Conservation (phyloP, 2,329 filamentous ascomycete genomes). For the Aspergillus bombycis region DNA sequence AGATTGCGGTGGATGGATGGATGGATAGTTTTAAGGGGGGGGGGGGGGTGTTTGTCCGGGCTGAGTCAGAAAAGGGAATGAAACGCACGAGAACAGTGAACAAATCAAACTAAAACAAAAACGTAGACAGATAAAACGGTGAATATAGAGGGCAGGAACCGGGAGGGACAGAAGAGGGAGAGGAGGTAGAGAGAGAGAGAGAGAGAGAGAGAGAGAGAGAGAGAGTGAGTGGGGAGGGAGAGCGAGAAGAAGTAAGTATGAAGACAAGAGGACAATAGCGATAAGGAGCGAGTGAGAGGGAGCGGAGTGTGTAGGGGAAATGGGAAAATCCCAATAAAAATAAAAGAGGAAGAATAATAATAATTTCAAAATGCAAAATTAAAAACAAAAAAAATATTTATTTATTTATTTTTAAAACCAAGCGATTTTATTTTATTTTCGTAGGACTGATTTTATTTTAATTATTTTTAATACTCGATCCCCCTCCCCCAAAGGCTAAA, state of each 20-base stretch:
- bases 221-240: not conserved
- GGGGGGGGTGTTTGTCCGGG: not conserved
- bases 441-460: not conserved
- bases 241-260: constrained; percentile 9
- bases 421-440: not conserved
- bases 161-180: constrained; percentile 14
- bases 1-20: not conserved
- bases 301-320: constrained; percentile 18
- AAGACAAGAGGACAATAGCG: not conserved
- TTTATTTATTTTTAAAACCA: not conserved
- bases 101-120: constrained; percentile 10
- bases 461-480: not conserved
- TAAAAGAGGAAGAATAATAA: constrained; percentile 5
- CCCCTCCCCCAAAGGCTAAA: not conserved
- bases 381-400: not conserved
- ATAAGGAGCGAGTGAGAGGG: constrained; percentile 12
- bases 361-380: constrained; percentile 9
- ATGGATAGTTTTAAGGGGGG: no score
- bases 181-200: constrained; percentile 9
- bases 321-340: constrained; percentile 20
- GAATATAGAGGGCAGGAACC: constrained; percentile 46
- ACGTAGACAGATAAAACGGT: constrained; percentile 44
- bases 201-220: constrained; percentile 9
- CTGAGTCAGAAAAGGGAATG: constrained; percentile 11
- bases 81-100: constrained; percentile 9